These are phyloP conservation scores for Fraxinus americana DNA, from an alignment of 257 asterid species.

Conservation along the genomic window DNA sequence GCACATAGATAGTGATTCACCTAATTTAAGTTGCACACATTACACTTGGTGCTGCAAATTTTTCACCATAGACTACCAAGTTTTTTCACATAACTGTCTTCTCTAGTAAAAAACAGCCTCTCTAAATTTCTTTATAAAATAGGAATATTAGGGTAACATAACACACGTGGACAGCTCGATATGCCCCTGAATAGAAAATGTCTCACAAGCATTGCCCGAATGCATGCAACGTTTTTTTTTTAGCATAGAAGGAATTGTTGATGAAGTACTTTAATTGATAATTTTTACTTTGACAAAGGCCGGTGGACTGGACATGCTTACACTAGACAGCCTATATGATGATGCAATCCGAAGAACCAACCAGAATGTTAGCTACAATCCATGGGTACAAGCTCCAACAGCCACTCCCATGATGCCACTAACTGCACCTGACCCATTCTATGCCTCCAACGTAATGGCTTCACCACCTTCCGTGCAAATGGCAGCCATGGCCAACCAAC, in stretches of 20 bases:
- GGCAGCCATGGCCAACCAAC: conserved; percentile 73
- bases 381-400: conserved; percentile 76
- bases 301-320: conserved; percentile 86
- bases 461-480: conserved; percentile 75
- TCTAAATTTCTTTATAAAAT: not conserved
- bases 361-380: conserved; percentile 79
- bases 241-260: not conserved
- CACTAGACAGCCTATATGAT: conserved; percentile 90
- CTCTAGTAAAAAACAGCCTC: not conserved
- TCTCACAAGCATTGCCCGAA: not conserved
- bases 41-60: not conserved
- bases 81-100: not conserved
- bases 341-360: conserved; percentile 85
- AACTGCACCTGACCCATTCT: conserved; percentile 67
- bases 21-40: not conserved
- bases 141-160: not conserved
- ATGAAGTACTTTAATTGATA: not conserved
- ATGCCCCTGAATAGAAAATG: not conserved
- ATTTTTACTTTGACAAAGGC: conserved; percentile 50
- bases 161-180: not conserved
- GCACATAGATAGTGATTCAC: not conserved
- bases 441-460: conserved; percentile 58
- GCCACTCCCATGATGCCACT: conserved; percentile 46
- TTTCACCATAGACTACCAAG: not conserved
- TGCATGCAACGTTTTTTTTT: not conserved